Base-by-base conservation (phyloP, 2,329 filamentous ascomycete species). In the Ustulina deusta region DNA sequence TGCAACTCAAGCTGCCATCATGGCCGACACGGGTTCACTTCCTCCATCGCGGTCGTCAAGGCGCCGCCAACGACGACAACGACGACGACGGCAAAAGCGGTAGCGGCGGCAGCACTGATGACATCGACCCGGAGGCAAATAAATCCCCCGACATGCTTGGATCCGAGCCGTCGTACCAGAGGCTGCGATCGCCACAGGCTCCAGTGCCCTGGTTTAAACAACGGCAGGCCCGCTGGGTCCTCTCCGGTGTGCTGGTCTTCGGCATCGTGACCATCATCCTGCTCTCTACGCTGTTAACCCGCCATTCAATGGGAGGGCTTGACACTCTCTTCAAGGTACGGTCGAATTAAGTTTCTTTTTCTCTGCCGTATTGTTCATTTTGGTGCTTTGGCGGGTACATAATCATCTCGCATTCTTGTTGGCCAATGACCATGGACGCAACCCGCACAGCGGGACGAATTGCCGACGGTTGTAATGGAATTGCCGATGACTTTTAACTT, bases 321-420 rank as follows among this genome's bases (percentile, higher is more conserved):
- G 61, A 63, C 34, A 60, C 64, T 42, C 29, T 72, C n/a, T 72
- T 72, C 29, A 70, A 67, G 70, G 70, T 70, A 72, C 17, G 57
- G 3, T 17, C 42, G 9, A 9, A 60, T 27, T 40, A 22, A 7
- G 6, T 64, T 48, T 42, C 20, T 55, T 52, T 36, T 44, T 29
- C 22, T 66, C 36, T 44, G 20, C 34, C 15, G 9, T 1, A 25
- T 36, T 38, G 20, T 25, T 42, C 10, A 11, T 22, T 25, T 44
- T 40, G 7, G 20, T 13, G 32, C 17, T 56, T 32, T 7, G 9
- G 44, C 40, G 56, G 58, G 27, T 61, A 10, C 15, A 42, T 25
- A 6, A 29, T 54, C 44, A 48, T 17, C 40, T 40, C 13, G 27
- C 36, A n/a, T 52, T 32, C 10, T 32, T 27, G 29, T 34, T 55